Conservation (phyloP, 2,329 filamentous ascomycete species). For the Cryphonectria carpinicola region DNA sequence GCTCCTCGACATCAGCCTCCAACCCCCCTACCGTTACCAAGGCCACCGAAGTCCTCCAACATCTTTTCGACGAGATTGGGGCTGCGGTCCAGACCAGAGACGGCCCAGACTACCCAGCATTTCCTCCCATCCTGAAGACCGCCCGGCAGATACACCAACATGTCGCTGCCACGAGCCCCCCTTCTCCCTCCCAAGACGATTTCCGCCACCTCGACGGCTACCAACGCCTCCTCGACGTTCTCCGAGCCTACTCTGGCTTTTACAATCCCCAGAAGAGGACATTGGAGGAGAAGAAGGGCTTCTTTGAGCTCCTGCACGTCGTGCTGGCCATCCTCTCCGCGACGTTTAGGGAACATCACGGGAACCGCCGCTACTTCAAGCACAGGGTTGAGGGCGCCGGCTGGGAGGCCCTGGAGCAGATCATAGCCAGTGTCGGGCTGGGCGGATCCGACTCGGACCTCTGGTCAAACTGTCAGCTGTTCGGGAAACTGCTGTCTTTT, state of each 20-base stretch:
- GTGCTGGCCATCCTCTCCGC: constrained; percentile 76
- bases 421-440: constrained; percentile 68
- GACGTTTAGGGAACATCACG: constrained; percentile 76
- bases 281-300: constrained; percentile 63
- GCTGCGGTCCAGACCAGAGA: constrained; percentile 39
- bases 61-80: constrained; percentile 54
- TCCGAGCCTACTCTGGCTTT: constrained; percentile 73
- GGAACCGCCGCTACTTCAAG: constrained; percentile 86
- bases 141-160: constrained; percentile 70
- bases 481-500: constrained; percentile 81
- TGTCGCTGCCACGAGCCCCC: constrained; percentile 51
- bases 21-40: constrained; percentile 59
- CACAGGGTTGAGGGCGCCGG: constrained; percentile 76
- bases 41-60: constrained; percentile 61
- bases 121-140: constrained; percentile 54
- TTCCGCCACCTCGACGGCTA: constrained; percentile 84
- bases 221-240: constrained; percentile 69
- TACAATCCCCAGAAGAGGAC: constrained; percentile 70
- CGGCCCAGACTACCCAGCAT: constrained; percentile 52
- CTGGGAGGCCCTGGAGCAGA: constrained; percentile 76
- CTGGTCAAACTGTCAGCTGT: constrained; percentile 72
- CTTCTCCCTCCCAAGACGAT: constrained; percentile 69
- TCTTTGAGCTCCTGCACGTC: constrained; percentile 72
- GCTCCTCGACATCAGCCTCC: constrained; percentile 67
- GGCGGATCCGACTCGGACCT: constrained; percentile 69